phyloP scores from a whole-genome alignment of 2,329 filamentous ascomycete species.

The Aspergillus sp. region DNA sequence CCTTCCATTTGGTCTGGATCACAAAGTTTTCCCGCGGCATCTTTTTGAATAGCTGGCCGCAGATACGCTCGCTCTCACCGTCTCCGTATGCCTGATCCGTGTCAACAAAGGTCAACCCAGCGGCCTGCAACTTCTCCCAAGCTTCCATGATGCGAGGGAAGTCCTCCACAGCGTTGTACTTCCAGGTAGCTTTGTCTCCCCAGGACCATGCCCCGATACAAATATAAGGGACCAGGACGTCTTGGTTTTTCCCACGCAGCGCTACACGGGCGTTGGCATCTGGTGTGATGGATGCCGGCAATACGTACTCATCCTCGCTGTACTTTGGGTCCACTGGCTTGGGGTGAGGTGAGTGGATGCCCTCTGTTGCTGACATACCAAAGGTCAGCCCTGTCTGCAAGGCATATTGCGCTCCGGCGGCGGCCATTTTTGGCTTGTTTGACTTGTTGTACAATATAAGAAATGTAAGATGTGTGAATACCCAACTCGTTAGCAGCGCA shows the following conservation, averaged over 20 bases:
- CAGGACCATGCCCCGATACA: constrained; percentile 24
- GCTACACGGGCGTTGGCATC: constrained; percentile 15
- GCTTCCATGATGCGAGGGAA: constrained; percentile 30
- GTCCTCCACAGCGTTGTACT: constrained; percentile 29
- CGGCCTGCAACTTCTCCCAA: constrained; percentile 31
- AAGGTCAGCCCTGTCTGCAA: constrained; percentile 16
- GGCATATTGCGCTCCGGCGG: constrained; percentile 16
- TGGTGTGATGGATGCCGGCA: constrained; percentile 13
- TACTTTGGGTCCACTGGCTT: constrained; percentile 13
- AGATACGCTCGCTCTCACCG: constrained; percentile 38
- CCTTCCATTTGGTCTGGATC: constrained; percentile 37
- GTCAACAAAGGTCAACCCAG: constrained; percentile 39
- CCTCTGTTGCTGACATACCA: constrained; percentile 20
- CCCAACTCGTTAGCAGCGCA: neutral
- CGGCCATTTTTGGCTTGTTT: constrained; percentile 6
- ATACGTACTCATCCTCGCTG: constrained; percentile 16
- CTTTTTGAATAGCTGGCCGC: constrained; percentile 33
- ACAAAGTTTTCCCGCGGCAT: constrained; percentile 30
- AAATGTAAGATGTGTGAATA: neutral
- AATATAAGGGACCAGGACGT: constrained; percentile 20
- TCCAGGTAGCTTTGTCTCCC: constrained; percentile 24
- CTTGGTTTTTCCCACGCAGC: constrained; percentile 16
- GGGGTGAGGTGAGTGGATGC: constrained; percentile 12
- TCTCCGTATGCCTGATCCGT: constrained; percentile 40
- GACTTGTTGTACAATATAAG: neutral